A percentile compares a stretch with the other conserved stretches of the same genome.
Evolutionary conservation across 2,329 filamentous ascomycete species (phyloP).

Genomic region (Mycocentrospora acerina): DNA sequence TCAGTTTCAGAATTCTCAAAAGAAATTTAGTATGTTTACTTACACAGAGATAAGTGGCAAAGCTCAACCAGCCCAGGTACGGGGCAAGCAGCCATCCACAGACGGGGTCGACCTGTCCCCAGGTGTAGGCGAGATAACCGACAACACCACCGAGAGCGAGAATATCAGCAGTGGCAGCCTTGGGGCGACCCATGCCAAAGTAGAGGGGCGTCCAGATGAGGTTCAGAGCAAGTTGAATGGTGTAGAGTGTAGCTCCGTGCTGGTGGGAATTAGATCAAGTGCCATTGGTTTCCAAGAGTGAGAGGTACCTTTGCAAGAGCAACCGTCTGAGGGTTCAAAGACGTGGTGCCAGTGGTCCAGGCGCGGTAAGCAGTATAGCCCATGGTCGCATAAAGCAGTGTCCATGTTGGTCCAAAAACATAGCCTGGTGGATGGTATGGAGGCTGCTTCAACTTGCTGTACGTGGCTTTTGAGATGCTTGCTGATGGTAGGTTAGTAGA

Average conservation of each 20-base stretch:
- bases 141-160: constrained; percentile 68
- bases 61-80: constrained; percentile 83
- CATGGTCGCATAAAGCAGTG: constrained; percentile 67
- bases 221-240: constrained; percentile 81
- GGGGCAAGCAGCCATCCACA: constrained; percentile 76
- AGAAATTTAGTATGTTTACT: constrained; percentile 10
- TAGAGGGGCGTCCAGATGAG: constrained; percentile 91
- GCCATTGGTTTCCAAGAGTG: not conserved
- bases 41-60: constrained; percentile 81
- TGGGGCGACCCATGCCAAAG: constrained; percentile 73
- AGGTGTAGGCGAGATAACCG: constrained; percentile 72
- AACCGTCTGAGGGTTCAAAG: constrained; percentile 52
- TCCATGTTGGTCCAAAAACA: constrained; percentile 63
- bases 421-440: constrained; percentile 58
- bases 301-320: constrained; percentile 56
- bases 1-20: constrained; percentile 10
- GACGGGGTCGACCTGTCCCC: constrained; percentile 70
- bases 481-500: constrained; percentile 9
- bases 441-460: constrained; percentile 66
- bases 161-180: constrained; percentile 75
- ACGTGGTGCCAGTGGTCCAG: constrained; percentile 62
- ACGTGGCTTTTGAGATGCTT: constrained; percentile 56
- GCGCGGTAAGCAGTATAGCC: constrained; percentile 86
- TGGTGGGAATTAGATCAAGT: constrained; percentile 13
- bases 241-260: constrained; percentile 77